Evolutionary conservation across 1,139 yeast genomes (phyloP).

Genomic region (Diutina mesorugosa): DNA sequence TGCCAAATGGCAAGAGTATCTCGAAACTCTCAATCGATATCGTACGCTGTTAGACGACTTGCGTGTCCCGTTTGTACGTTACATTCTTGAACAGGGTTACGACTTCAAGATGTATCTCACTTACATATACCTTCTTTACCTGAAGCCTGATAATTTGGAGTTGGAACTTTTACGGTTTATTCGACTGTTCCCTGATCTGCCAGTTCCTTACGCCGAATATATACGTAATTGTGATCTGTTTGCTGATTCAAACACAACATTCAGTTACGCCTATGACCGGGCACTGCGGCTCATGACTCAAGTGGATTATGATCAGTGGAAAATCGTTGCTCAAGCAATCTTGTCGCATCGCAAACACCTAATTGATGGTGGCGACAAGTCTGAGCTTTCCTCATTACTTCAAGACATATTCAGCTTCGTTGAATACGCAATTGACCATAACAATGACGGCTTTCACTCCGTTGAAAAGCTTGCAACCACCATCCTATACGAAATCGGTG

Average conservation of each 20-base stretch:
- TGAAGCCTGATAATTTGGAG: background rate
- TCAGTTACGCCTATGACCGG: background rate
- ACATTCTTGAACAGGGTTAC: background rate
- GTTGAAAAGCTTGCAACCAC: background rate
- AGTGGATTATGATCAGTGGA: background rate
- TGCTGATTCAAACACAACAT: background rate
- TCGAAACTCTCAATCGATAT: background rate
- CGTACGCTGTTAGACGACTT: background rate
- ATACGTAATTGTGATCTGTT: background rate
- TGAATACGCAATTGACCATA: background rate
- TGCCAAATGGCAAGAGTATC: constrained; percentile 3
- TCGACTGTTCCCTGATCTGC: background rate
- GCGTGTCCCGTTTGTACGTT: background rate
- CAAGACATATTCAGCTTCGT: background rate
- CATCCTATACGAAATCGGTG: background rate
- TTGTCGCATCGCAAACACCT: background rate
- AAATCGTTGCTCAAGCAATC: background rate
- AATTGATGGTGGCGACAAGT: background rate
- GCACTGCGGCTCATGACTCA: background rate
- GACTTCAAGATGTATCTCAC: background rate
- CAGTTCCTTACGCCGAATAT: background rate
- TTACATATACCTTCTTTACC: background rate
- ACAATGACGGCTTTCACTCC: background rate
- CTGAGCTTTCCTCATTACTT: background rate
- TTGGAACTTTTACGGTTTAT: background rate